These are phyloP conservation scores for Coniophora puteana DNA, from an alignment of 1,284 basidiomycete genomes.

Conservation along the genomic window DNA sequence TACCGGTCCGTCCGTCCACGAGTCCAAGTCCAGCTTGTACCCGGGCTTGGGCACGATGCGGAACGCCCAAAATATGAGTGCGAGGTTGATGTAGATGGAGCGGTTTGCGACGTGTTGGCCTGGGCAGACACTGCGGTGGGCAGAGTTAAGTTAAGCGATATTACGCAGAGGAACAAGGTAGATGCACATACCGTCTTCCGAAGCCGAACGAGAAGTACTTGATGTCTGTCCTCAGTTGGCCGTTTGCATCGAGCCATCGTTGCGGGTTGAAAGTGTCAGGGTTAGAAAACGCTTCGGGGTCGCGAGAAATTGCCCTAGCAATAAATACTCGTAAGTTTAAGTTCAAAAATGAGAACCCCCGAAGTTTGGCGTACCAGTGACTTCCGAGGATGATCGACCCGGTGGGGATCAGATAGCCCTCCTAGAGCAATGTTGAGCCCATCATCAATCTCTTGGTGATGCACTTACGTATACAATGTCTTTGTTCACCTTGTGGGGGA, in stretches of 20 bases:
- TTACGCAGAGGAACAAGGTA: background rate
- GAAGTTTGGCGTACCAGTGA: constrained; percentile 23
- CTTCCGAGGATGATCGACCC: constrained; percentile 32
- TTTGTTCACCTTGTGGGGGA: constrained; percentile 29
- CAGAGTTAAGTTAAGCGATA: background rate
- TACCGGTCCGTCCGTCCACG: too few relatives aligned
- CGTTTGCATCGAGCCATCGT: constrained; percentile 6
- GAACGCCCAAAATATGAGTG: too few relatives aligned
- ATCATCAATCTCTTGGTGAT: background rate
- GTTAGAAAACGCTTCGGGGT: constrained; percentile 17
- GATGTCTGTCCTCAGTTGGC: background rate
- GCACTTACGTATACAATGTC: constrained; percentile 31
- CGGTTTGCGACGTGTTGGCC: constrained; percentile 15
- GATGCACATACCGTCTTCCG: background rate
- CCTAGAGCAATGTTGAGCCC: background rate
- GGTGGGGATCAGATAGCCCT: constrained; percentile 30
- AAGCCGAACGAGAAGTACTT: constrained; percentile 1
- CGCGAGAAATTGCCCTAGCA: constrained; percentile 15
- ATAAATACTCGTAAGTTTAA: background rate
- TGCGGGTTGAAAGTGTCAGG: constrained; percentile 11
- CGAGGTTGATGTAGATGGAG: constrained; percentile 16
- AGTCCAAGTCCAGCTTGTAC: too few relatives aligned
- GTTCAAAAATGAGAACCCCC: background rate
- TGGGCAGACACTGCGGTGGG: constrained; percentile 6
- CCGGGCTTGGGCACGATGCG: too few relatives aligned